Evolutionary conservation across 345 rosid species (phyloP).

Genomic region (Lagerstroemia speciosa): DNA sequence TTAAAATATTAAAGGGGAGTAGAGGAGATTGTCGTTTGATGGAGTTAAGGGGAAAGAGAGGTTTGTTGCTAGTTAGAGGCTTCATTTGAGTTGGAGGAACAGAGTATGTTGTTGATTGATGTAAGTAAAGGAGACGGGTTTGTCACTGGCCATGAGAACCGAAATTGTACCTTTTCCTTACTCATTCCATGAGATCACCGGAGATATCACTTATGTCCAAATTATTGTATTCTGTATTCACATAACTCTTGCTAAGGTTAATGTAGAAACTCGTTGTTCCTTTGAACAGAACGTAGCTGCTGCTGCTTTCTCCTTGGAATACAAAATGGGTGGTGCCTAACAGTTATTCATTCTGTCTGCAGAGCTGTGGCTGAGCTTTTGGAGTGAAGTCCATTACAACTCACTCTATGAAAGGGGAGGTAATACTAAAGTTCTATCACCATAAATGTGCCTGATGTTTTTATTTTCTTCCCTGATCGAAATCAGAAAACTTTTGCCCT

Average conservation of each 20-base stretch:
- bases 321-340: neutral
- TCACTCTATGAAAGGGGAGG: conserved; percentile 84
- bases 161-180: too few species aligned
- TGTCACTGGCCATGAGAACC: too few species aligned
- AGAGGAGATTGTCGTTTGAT: too few species aligned
- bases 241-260: neutral
- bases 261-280: neutral
- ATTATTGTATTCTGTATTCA: neutral
- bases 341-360: conserved; percentile 7
- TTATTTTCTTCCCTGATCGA: neutral
- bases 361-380: conserved; percentile 93
- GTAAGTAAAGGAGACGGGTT: too few species aligned
- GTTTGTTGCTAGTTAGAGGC: too few species aligned
- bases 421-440: conserved; percentile 8
- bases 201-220: neutral
- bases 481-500: neutral
- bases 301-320: neutral
- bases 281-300: neutral
- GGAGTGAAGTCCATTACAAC: conserved; percentile 97
- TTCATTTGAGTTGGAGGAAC: too few species aligned
- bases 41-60: too few species aligned
- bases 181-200: neutral
- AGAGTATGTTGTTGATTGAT: too few species aligned
- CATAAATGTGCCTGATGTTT: too few species aligned
- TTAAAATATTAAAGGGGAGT: too few species aligned